A percentile compares a stretch with the other conserved stretches of the same genome.
Conservation (phyloP, 225 moss, liverwort and hornwort genomes). For the Rhytidiadelphus loreus region DNA sequence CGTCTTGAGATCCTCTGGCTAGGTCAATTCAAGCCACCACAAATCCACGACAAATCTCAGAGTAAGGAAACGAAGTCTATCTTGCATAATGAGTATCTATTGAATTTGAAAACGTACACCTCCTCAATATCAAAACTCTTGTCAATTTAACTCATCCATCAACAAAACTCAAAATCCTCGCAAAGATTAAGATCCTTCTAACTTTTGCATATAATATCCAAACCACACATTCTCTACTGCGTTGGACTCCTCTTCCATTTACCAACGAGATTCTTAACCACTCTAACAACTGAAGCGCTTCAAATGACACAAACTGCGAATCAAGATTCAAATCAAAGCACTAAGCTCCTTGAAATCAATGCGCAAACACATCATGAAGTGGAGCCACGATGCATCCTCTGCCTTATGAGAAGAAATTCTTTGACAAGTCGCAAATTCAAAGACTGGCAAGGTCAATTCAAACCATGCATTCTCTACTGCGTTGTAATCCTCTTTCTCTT, state of each 20-base stretch:
- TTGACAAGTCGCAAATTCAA: not conserved
- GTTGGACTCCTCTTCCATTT: not conserved
- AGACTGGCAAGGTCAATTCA: slow-evolving; percentile 1
- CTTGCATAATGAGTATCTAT: not conserved
- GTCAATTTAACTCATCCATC: not conserved
- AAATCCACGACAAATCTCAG: not conserved
- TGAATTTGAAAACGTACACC: not conserved
- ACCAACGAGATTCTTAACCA: not conserved
- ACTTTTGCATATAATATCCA: not conserved
- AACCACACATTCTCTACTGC: not conserved
- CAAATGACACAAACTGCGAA: not conserved
- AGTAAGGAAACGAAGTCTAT: not conserved
- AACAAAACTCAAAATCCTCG: not conserved
- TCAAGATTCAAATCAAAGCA: not conserved
- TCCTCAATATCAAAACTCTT: not conserved
- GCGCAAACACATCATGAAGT: not conserved
- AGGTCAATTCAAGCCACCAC: not conserved
- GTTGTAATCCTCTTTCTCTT: not conserved
- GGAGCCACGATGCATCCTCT: not conserved
- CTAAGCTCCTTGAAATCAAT: not conserved
- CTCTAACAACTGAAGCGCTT: not conserved
- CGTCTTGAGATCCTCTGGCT: slow-evolving; percentile 34
- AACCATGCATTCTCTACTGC: not conserved
- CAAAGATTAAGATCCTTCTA: not conserved
- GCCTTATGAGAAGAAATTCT: too few relatives aligned